Percentiles rank a stretch among this genome's conserved stretches.
phyloP scores from a whole-genome alignment of 2,329 filamentous ascomycete genomes.

The Clonostachys solani region DNA sequence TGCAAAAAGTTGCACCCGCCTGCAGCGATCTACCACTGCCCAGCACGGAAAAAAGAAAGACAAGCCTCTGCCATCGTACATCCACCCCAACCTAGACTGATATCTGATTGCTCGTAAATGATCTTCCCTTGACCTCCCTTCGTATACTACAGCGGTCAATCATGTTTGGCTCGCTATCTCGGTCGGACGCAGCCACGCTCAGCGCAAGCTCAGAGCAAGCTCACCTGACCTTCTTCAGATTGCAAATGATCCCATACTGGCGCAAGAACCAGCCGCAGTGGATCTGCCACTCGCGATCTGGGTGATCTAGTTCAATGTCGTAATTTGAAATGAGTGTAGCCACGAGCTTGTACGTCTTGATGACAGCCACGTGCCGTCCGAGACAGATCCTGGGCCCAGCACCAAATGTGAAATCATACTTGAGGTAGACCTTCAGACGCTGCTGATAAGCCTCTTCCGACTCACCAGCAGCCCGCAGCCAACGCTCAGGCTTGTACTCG shows the following conservation, averaged over 20 bases:
- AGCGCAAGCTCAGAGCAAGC: too few species aligned
- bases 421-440: conserved; percentile 26
- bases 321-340: conserved; percentile 41
- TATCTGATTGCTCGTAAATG: too few species aligned
- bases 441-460: conserved; percentile 19
- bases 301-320: conserved; percentile 24
- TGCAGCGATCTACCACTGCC: too few species aligned
- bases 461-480: conserved; percentile 29
- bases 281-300: conserved; percentile 9
- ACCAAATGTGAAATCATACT: conserved; percentile 24
- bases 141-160: too few species aligned
- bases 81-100: too few species aligned
- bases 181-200: too few species aligned
- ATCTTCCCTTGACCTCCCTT: too few species aligned
- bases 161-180: too few species aligned
- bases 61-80: too few species aligned
- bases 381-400: conserved; percentile 24
- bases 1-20: too few species aligned
- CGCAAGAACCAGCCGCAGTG: conserved; percentile 11
- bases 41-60: not conserved
- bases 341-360: conserved; percentile 26
- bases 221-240: not conserved
- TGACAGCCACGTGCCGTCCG: conserved; percentile 21
- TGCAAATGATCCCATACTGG: conserved; percentile 10
- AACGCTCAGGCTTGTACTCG: conserved; percentile 39